Base-by-base conservation (phyloP, 2,329 filamentous ascomycete species). In the Emergomyces orientalis region DNA sequence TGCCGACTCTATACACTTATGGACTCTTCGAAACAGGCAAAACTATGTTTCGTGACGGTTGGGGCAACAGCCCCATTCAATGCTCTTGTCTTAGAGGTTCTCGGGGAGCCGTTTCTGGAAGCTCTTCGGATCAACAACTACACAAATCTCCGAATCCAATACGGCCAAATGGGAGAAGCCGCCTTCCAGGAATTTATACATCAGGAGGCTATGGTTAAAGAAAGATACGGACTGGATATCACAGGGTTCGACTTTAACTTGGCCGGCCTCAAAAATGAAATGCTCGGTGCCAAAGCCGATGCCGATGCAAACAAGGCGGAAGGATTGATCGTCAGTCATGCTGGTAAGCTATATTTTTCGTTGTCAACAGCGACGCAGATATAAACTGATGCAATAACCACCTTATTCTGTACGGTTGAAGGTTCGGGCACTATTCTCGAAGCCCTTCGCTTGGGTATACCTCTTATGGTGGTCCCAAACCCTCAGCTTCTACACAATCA, bases 381-480 rank as follows among this genome's bases (percentile, higher is more conserved):
- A 27, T 49, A 41, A n/a, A 37, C n/a, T 39, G 2, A 49, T 39
- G 32, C n/a, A n/a, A 8, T 55, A 13, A 34, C 27, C 30, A 3
- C 30, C 57, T n/a, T 25, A 27, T 39, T 39, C 59, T 30, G 19
- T 39, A 22, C 2, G 27, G 17, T 43, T 19, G 5, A 60, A 96
- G 92, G 93, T 19, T 92, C 93, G 14, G 94, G 94, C 9, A 91
- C 90, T 2, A 91, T 97, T 34, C 81, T 97, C 0, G 91, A 92
- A 72, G 90, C 87, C 0, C 84, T 95, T 65, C 85, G 89, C 52
- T 79, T 89, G 60, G 84, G 85, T 17, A 79, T 91, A 0, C 87
- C 90, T 2, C 79, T 97, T n/a, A 83, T 99, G 59, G 90, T 96
- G 0, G 91, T 99, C 2, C 89, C 93, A 2, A 99, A 99, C 73